Evolutionary conservation across 2,329 filamentous ascomycete species (phyloP), one percentile per base, ranked within the genome.

Genomic region (Colletotrichum destructivum): DNA sequence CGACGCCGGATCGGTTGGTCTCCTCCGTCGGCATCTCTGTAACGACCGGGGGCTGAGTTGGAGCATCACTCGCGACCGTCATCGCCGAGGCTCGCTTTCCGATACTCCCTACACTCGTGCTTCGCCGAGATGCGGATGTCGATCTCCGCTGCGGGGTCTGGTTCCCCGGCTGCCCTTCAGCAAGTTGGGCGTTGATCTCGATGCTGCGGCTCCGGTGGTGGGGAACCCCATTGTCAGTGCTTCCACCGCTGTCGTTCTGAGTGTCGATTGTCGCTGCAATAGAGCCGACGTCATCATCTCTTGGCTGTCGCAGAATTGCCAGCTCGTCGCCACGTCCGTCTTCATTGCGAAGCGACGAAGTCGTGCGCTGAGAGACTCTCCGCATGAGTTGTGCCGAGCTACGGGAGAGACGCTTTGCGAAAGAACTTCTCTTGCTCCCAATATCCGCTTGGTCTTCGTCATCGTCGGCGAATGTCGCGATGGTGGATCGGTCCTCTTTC

Each of bases 401-500:
- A 15, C 80, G 81, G 1, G 89, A 90, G 2, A 89, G 78, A 21
- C 85, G 84, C 61, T 86, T 86, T 5, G 84, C 85, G 21, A 86
- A 73, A 4, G 86, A 85, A 16, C 77, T 76, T 26, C 81, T 80
- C 63, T 78, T 81, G 75, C 72, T 72, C 68, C 55, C 74, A 60
- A 66, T 75, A 57, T 21, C 70, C 12, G 73, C 78, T 54, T 64
- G 71, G 13, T 80, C 77, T 13, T 86, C 86, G 38, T 91, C 87
- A 38, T 91, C 87, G 68, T 92, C 91, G 18, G 92, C 91, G 76
- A 92, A 87, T 0, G 93, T 93, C 3, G 92, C 93, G 23, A 93
- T 85, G 2, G 93, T 93, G 2, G 92, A 94, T 38, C 86, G 82
- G 70, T 88, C 87, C 23, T 88, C 86, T 18, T 86, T 85, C 7